A percentile compares a stretch with the other conserved stretches of the same genome.
phyloP scores from a whole-genome alignment of 176 grass and related monocot species.

The Aegilops umbellulata region DNA sequence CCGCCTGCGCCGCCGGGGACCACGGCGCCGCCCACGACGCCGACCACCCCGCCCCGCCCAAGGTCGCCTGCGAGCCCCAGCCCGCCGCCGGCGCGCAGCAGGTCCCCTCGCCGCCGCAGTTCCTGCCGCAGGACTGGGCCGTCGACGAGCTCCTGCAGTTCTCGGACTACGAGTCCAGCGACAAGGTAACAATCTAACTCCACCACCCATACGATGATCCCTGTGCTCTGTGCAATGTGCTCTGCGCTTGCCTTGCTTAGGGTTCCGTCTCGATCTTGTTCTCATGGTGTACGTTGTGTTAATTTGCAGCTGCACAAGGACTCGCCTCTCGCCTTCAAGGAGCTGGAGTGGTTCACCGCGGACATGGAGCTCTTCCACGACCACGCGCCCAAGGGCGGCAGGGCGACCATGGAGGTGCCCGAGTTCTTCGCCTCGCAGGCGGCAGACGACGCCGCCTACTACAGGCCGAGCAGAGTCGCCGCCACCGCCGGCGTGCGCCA shows the following conservation, averaged over 20 bases:
- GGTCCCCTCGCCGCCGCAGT: slow-evolving; percentile 41
- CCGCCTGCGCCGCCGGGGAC: slow-evolving; percentile 3
- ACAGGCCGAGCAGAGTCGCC: slow-evolving; percentile 36
- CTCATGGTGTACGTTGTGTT: not conserved
- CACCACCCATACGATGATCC: not conserved
- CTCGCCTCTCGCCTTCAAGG: slow-evolving; percentile 62
- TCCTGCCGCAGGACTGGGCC: slow-evolving; percentile 63
- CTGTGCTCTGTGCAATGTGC: not conserved
- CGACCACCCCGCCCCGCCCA: slow-evolving; percentile 47
- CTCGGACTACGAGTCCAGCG: slow-evolving; percentile 66
- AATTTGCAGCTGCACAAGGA: slow-evolving; percentile 58
- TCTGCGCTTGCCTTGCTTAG: not conserved
- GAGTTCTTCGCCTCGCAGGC: slow-evolving; percentile 53
- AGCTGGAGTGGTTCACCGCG: slow-evolving; percentile 75
- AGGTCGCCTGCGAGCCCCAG: slow-evolving; percentile 12
- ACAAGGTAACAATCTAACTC: slow-evolving; percentile 54
- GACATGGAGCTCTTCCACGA: slow-evolving; percentile 73
- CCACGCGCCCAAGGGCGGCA: slow-evolving; percentile 43
- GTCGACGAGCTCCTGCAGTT: slow-evolving; percentile 88
- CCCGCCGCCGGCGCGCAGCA: slow-evolving; percentile 17
- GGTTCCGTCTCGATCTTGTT: not conserved
- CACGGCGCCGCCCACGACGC: slow-evolving; percentile 17
- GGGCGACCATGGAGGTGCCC: slow-evolving; percentile 58
- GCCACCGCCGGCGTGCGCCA: slow-evolving; percentile 28
- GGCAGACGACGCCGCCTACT: slow-evolving; percentile 28